Percentiles rank a stretch among this genome's conserved stretches.
Evolutionary conservation across 768 basidiomycete species (phyloP).

Genomic region (Trametes elegans): DNA sequence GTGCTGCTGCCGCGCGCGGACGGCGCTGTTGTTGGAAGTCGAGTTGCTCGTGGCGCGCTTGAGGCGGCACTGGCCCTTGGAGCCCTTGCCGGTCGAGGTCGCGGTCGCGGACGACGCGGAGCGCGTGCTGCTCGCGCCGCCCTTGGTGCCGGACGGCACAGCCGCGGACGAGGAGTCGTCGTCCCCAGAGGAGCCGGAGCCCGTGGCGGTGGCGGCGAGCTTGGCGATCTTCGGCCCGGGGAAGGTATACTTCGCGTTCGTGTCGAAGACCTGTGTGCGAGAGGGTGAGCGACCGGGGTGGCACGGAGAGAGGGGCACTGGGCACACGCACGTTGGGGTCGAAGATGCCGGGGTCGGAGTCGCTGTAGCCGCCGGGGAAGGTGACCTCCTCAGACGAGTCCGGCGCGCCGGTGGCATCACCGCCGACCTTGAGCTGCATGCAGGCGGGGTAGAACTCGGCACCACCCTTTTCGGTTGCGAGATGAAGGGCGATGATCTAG

Average conservation of each 20-base stretch:
- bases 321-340: conserved; percentile 41
- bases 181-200: conserved; percentile 10
- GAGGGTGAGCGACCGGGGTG: background rate
- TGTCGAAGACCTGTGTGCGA: conserved; percentile 25
- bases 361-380: conserved; percentile 74
- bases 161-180: conserved; percentile 5
- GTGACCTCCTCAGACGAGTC: conserved; percentile 47
- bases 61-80: conserved; percentile 18
- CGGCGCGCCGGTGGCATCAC: conserved; percentile 51
- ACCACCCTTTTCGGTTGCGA: conserved; percentile 53
- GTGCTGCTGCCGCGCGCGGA: conserved; percentile 20
- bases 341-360: conserved; percentile 71
- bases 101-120: background rate
- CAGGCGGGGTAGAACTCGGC: conserved; percentile 85
- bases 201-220: conserved; percentile 18
- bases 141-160: no score
- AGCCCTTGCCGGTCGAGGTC: background rate
- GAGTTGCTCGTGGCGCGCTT: background rate
- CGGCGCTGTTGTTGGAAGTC: background rate
- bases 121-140: background rate
- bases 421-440: conserved; percentile 50
- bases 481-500: conserved; percentile 71
- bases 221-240: conserved; percentile 29
- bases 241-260: conserved; percentile 28
- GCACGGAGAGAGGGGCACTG: background rate